Evolutionary conservation across 148 eudicot species (phyloP).

Genomic region (Gaultheria prostrata): DNA sequence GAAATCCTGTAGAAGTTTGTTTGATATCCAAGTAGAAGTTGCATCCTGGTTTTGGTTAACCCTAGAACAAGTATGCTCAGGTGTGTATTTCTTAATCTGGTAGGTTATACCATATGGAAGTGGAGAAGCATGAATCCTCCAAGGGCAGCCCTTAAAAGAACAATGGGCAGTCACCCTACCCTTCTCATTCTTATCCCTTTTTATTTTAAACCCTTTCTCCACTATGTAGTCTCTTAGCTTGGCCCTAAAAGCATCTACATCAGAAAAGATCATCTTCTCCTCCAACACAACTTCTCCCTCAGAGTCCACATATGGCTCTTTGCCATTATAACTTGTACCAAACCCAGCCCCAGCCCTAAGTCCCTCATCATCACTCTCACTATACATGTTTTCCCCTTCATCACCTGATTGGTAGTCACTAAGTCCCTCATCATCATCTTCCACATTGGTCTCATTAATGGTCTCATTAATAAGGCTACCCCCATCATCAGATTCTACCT

Average conservation of each 20-base stretch:
- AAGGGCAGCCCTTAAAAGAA: background rate
- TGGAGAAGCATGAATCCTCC: background rate
- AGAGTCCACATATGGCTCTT: background rate
- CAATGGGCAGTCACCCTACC: background rate
- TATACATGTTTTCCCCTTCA: no score
- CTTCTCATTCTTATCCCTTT: background rate
- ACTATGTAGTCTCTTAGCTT: background rate
- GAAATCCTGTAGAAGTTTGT: no score
- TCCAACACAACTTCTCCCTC: background rate
- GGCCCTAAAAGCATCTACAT: background rate
- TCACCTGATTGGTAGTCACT: background rate
- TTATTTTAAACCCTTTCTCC: background rate
- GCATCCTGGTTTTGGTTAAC: background rate
- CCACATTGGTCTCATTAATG: no score
- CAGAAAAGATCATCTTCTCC: background rate
- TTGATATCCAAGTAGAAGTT: background rate
- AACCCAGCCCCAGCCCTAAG: no score
- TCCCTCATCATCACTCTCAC: no score
- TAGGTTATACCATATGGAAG: background rate
- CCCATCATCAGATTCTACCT: no score
- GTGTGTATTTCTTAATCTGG: no score
- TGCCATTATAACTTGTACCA: no score
- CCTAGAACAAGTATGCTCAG: background rate
- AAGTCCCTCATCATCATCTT: background rate
- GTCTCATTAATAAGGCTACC: no score